A percentile compares a stretch with the other conserved stretches of the same genome.
Evolutionary conservation across 345 rosid genomes (phyloP).

Genomic region (Bretschneidera sinensis): DNA sequence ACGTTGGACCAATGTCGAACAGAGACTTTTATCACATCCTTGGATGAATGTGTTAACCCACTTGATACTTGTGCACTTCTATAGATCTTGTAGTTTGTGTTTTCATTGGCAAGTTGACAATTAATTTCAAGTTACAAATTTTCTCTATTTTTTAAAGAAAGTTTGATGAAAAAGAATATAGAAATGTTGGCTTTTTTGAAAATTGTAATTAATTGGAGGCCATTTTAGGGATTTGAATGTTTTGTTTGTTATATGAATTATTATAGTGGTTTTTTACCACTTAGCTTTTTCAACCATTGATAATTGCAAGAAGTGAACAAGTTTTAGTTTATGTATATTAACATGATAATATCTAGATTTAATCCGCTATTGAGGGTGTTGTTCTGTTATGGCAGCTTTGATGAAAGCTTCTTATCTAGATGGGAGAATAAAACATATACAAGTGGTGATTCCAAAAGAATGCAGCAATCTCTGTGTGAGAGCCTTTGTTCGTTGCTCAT

Average conservation of each 20-base stretch:
- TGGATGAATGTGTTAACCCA: background rate
- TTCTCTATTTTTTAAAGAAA: too few relatives aligned
- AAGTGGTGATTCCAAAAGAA: conserved; percentile 26
- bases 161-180: too few relatives aligned
- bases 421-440: conserved; percentile 29
- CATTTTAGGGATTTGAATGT: background rate
- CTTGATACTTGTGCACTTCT: background rate
- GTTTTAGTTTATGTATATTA: too few relatives aligned
- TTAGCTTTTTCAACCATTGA: background rate
- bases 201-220: background rate
- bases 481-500: conserved; percentile 84
- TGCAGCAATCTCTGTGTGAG: conserved; percentile 57
- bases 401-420: conserved; percentile 28
- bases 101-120: background rate
- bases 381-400: conserved; percentile 28
- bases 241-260: too few relatives aligned
- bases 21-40: too few relatives aligned
- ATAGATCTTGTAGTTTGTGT: background rate
- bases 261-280: background rate
- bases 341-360: background rate
- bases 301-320: background rate
- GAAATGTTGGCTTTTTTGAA: background rate
- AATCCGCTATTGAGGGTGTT: background rate
- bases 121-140: too few relatives aligned
- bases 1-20: too few relatives aligned